Conservation (phyloP, 169 alveolate genomes). For the Plasmodium adleri region DNA sequence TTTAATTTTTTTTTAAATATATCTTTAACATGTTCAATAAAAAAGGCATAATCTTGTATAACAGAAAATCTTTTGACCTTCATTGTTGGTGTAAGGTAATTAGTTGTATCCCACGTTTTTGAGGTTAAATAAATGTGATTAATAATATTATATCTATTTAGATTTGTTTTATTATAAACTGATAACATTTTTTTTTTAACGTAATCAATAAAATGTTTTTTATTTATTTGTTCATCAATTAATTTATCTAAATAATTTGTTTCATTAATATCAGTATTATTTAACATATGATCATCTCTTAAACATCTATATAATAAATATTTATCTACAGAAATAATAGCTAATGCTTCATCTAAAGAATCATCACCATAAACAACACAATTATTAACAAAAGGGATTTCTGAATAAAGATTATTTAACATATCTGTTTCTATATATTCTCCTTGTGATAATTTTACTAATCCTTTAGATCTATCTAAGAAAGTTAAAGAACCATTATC, state of each 20-base stretch:
- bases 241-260: not conserved
- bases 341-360: slow-evolving; percentile 51
- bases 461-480: slow-evolving; percentile 95
- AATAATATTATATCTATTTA: slow-evolving; percentile 25
- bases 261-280: not conserved
- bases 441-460: slow-evolving; percentile 96
- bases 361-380: slow-evolving; percentile 76
- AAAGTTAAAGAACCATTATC: slow-evolving; percentile 91
- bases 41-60: slow-evolving; percentile 33
- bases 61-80: slow-evolving; percentile 31
- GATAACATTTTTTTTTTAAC: slow-evolving; percentile 32
- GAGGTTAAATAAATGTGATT: slow-evolving; percentile 24
- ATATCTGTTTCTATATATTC: slow-evolving; percentile 91
- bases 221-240: not conserved
- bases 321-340: slow-evolving; percentile 39
- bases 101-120: slow-evolving; percentile 38
- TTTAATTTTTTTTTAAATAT: too few species aligned
- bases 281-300: slow-evolving; percentile 16
- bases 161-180: slow-evolving; percentile 22
- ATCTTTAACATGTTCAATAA: slow-evolving; percentile 11
- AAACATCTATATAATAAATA: slow-evolving; percentile 12
- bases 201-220: slow-evolving; percentile 13
- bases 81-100: slow-evolving; percentile 56
- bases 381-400: slow-evolving; percentile 13
- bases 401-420: slow-evolving; percentile 46